Evolutionary conservation across 768 basidiomycete species (phyloP).

Genomic region (Phylloporus arenicola): DNA sequence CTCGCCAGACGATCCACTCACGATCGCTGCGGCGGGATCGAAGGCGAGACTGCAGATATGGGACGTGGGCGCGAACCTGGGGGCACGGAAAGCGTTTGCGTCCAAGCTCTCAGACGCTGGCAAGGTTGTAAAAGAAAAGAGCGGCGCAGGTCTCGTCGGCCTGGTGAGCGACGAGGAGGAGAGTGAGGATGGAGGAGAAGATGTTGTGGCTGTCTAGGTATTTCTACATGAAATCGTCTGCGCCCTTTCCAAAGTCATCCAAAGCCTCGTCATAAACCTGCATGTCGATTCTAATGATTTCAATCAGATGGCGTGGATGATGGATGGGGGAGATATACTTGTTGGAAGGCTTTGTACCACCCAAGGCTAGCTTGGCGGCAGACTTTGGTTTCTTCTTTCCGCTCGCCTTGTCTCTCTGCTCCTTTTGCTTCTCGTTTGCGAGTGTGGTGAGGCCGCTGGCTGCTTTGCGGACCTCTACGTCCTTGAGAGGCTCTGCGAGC

Average conservation of each 20-base stretch:
- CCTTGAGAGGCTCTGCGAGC: slow-evolving; percentile 71
- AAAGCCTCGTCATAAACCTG: slow-evolving; percentile 79
- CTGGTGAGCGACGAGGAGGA: slow-evolving; percentile 69
- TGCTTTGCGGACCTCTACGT: slow-evolving; percentile 88
- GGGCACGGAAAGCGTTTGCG: slow-evolving; percentile 79
- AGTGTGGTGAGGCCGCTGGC: slow-evolving; percentile 79
- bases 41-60: slow-evolving; percentile 93
- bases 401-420: slow-evolving; percentile 75
- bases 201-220: slow-evolving; percentile 13
- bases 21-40: slow-evolving; percentile 89
- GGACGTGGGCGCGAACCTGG: slow-evolving; percentile 84
- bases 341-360: slow-evolving; percentile 59
- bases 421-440: slow-evolving; percentile 94
- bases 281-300: slow-evolving; percentile 61
- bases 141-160: slow-evolving; percentile 62
- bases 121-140: slow-evolving; percentile 57
- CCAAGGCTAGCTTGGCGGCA: slow-evolving; percentile 67
- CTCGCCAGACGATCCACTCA: slow-evolving; percentile 93
- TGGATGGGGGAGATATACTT: slow-evolving; percentile 40
- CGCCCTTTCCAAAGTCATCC: slow-evolving; percentile 75
- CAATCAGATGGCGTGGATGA: slow-evolving; percentile 10
- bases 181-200: slow-evolving; percentile 57
- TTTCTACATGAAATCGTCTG: slow-evolving; percentile 88
- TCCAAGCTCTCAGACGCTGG: slow-evolving; percentile 73
- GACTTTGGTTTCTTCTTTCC: slow-evolving; percentile 88